Conservation (phyloP, 768 basidiomycete genomes). For the Kwoniella sp. region DNA sequence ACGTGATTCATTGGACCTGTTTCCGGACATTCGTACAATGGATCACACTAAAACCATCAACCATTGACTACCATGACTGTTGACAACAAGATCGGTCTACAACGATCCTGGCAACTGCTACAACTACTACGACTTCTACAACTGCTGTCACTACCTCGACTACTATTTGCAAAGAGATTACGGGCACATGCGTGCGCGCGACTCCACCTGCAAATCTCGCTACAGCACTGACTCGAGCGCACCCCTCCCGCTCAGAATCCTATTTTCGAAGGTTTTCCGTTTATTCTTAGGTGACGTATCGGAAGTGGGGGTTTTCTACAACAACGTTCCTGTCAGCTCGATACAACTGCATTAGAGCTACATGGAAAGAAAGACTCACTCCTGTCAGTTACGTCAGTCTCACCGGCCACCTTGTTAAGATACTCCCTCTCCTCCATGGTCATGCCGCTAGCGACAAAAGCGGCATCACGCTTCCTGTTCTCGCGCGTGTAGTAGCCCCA, state of each 20-base stretch:
- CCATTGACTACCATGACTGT: neutral
- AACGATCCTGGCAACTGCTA: neutral
- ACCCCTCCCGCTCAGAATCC: too few relatives aligned
- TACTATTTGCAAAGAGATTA: too few relatives aligned
- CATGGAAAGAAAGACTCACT: neutral
- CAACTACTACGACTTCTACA: neutral
- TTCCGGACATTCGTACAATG: too few relatives aligned
- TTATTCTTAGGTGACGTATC: conserved; percentile 16
- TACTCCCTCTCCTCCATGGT: conserved; percentile 29
- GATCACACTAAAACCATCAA: too few relatives aligned
- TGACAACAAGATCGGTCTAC: too few relatives aligned
- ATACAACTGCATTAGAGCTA: neutral
- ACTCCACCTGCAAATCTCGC: too few relatives aligned
- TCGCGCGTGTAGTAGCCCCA: conserved; percentile 25
- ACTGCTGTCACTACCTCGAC: neutral
- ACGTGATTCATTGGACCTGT: too few relatives aligned
- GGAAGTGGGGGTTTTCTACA: conserved; percentile 30
- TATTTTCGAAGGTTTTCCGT: too few relatives aligned
- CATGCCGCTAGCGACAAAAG: conserved; percentile 26
- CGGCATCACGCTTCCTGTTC: conserved; percentile 27
- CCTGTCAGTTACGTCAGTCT: conserved; percentile 39
- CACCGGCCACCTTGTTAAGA: conserved; percentile 29
- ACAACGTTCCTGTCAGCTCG: neutral
- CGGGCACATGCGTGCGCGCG: too few relatives aligned
- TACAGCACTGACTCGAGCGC: too few relatives aligned